Evolutionary conservation across 164 flowering plant genomes (phyloP).

Genomic region (Paratinospora sagittata): DNA sequence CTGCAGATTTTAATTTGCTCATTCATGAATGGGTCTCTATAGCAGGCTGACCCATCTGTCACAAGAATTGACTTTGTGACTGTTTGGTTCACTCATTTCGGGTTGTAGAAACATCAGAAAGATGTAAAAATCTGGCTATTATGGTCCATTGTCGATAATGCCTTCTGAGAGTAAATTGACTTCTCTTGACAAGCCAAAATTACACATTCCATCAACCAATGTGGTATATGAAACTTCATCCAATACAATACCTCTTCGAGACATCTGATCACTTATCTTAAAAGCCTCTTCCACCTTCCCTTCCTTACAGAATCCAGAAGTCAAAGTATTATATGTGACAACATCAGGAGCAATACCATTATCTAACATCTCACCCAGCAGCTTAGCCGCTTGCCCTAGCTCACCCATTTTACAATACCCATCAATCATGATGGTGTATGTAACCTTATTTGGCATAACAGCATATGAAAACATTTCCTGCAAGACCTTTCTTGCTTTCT

Average conservation of each 20-base stretch:
- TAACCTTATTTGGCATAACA: constrained; percentile 54
- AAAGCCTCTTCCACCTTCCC: constrained; percentile 48
- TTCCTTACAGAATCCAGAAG: constrained; percentile 39
- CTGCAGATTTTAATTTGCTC: neutral
- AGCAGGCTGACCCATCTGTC: neutral
- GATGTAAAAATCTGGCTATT: neutral
- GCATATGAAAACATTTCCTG: constrained; percentile 41
- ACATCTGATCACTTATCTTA: constrained; percentile 40
- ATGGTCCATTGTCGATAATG: neutral
- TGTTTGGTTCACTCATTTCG: neutral
- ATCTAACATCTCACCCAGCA: constrained; percentile 46
- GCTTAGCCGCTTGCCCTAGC: constrained; percentile 35
- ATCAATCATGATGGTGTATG: constrained; percentile 61
- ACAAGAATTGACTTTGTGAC: neutral
- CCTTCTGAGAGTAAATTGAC: constrained; percentile 20
- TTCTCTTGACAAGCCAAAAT: constrained; percentile 19
- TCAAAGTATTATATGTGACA: constrained; percentile 54
- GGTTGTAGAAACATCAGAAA: neutral
- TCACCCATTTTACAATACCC: constrained; percentile 53
- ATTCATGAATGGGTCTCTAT: neutral
- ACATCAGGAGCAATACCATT: constrained; percentile 59
- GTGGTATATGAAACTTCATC: constrained; percentile 55
- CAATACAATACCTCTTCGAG: constrained; percentile 28
- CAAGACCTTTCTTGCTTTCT: constrained; percentile 32
- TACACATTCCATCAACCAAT: constrained; percentile 37